phyloP scores from a whole-genome alignment of 306 rosid genomes.

The Geum urbanum region DNA sequence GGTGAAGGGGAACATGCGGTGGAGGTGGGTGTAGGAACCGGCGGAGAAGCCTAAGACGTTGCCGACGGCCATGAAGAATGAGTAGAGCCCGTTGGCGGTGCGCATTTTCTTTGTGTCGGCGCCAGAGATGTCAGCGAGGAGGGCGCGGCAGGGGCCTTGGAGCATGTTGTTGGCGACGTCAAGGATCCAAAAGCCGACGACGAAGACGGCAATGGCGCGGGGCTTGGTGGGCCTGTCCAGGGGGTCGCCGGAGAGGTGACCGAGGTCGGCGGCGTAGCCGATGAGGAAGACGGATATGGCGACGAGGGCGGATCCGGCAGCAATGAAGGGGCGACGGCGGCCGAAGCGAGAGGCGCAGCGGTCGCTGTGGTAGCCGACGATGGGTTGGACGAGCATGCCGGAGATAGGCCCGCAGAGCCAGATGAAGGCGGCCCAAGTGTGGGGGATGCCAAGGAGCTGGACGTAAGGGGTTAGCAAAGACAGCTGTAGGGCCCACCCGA shows the following conservation, averaged over 20 bases:
- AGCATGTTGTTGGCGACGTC: constrained; percentile 82
- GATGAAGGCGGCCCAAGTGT: constrained; percentile 63
- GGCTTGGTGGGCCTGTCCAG: constrained; percentile 25
- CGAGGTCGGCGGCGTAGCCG: constrained; percentile 82
- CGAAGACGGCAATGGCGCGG: constrained; percentile 57
- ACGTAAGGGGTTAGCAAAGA: constrained; percentile 77
- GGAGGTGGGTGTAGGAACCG: constrained; percentile 49
- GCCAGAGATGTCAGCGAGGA: constrained; percentile 62
- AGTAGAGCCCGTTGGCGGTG: constrained; percentile 45
- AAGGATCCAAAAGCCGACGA: constrained; percentile 72
- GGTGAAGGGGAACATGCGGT: constrained; percentile 55
- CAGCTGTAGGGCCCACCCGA: constrained; percentile 89
- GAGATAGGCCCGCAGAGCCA: constrained; percentile 96
- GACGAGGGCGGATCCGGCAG: constrained; percentile 44
- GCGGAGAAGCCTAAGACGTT: constrained; percentile 74
- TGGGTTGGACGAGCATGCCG: constrained; percentile 76
- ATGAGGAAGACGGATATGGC: constrained; percentile 67
- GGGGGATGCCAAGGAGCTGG: constrained; percentile 69
- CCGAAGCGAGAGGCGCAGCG: constrained; percentile 79
- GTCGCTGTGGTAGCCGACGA: constrained; percentile 80
- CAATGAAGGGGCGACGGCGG: constrained; percentile 84
- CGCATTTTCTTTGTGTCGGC: constrained; percentile 45
- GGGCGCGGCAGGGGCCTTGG: constrained; percentile 68
- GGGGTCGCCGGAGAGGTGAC: constrained; percentile 50
- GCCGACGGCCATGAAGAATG: constrained; percentile 83